phyloP scores from a whole-genome alignment of 2,329 filamentous ascomycete species.

The Basipetospora chlamydospora region DNA sequence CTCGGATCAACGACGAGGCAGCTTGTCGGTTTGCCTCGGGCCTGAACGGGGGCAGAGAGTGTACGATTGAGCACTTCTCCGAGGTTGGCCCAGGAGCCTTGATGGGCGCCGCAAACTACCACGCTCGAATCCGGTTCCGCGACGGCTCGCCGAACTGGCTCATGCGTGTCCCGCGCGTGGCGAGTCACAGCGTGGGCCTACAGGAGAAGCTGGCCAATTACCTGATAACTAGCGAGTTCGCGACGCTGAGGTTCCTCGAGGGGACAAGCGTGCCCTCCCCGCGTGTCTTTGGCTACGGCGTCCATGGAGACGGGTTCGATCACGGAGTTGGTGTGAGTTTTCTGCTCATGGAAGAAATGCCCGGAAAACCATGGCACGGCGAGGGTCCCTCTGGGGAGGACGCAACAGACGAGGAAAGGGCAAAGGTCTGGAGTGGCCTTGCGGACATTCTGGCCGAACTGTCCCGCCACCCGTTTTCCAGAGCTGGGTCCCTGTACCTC shows the following conservation, averaged over 20 bases:
- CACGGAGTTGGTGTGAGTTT: slow-evolving; percentile 14
- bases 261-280: slow-evolving; percentile 13
- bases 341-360: slow-evolving; percentile 14
- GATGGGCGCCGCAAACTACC: slow-evolving; percentile 13
- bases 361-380: slow-evolving; percentile 13
- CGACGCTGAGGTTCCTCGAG: slow-evolving; percentile 17
- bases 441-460: too few relatives aligned
- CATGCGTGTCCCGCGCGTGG: slow-evolving; percentile 9
- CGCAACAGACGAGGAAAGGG: too few relatives aligned
- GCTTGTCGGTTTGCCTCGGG: background rate
- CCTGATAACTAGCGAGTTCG: slow-evolving; percentile 16
- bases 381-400: too few relatives aligned
- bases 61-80: slow-evolving; percentile 9
- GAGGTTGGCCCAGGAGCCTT: slow-evolving; percentile 9
- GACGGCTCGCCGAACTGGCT: slow-evolving; percentile 13
- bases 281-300: slow-evolving; percentile 12
- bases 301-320: slow-evolving; percentile 10
- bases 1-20: too few relatives aligned
- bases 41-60: slow-evolving; percentile 2
- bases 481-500: background rate
- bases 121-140: slow-evolving; percentile 13
- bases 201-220: slow-evolving; percentile 14
- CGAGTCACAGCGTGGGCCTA: slow-evolving; percentile 8
- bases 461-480: background rate
- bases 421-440: too few relatives aligned